Evolutionary conservation across 2,329 filamentous ascomycete species (phyloP), one percentile per base, ranked within the genome.

Genomic region (Aspergillus sp.): DNA sequence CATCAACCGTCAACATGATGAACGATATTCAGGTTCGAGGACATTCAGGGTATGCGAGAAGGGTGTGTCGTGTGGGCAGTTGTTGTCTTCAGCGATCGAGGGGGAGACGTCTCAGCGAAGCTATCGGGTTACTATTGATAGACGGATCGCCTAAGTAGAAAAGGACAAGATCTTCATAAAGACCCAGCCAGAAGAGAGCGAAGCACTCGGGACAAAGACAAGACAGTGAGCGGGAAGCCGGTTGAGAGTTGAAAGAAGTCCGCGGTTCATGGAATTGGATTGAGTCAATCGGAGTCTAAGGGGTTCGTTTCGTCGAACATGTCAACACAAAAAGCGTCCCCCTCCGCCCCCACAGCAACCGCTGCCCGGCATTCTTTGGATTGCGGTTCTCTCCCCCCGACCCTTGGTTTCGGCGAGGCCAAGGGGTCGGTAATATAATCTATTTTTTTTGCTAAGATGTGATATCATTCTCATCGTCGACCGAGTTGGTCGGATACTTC

Each of bases 1-100:
- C 83, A 75, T 87, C 84, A 66, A 79, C 75, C 68, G 75, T 73
- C 71, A 79, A 76, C 77, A 79, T 79, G 64, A 58, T 72, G 64
- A 55, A 56, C 52, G 49, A 43, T 69, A 54, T 51, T 56, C 51
- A 51, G 55, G 43, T 50, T 56, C 54, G 63, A 61, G 64, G 60
- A 66, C 72, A 73, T 74, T 55, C 68, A 71, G 64, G 66, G 66
- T 63, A 62, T 62, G 62, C 59, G 41, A 40, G 51, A 35, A 46
- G 17, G 48, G 43, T 49, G 31, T 41, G 45, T 41, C 49, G 47
- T 23, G 21, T 39, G 51, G 35, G 27, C 31, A 37, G 54, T 43
- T 35, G 43, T 37, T 45, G 46, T 43, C 48, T 48, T 53, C 24
- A 31, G 44, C 50, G 35, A 45, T 47, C 33, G 44, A 41, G n/a